A percentile compares a stretch with the other conserved stretches of the same genome.
These are phyloP conservation scores for Trichophyton benhamiae DNA, from an alignment of 2,329 filamentous ascomycete species.

Conservation along the genomic window DNA sequence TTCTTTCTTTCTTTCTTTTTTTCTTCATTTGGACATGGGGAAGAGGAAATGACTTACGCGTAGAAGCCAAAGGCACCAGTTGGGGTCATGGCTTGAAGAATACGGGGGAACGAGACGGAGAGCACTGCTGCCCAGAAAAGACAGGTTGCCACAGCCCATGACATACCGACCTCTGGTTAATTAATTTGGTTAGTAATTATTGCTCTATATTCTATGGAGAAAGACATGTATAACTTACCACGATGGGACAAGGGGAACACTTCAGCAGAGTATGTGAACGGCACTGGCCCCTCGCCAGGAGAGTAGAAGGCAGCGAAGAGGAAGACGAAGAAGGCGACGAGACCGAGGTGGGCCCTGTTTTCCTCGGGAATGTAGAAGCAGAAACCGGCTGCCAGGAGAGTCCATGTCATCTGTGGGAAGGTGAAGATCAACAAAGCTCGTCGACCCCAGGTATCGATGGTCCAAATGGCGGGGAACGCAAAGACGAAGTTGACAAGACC, in stretches of 20 bases:
- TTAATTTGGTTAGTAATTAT: slow-evolving; percentile 5
- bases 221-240: slow-evolving; percentile 21
- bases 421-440: slow-evolving; percentile 52
- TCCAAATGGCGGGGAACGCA: slow-evolving; percentile 52
- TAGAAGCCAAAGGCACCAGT: slow-evolving; percentile 52
- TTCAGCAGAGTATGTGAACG: slow-evolving; percentile 44
- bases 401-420: slow-evolving; percentile 57
- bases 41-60: slow-evolving; percentile 25
- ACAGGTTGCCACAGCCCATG: slow-evolving; percentile 35
- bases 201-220: not conserved
- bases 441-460: slow-evolving; percentile 56
- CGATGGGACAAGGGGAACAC: slow-evolving; percentile 45
- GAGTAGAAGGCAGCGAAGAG: slow-evolving; percentile 55
- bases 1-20: not conserved
- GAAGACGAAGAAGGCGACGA: slow-evolving; percentile 51
- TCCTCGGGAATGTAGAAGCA: slow-evolving; percentile 40
- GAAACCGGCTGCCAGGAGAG: slow-evolving; percentile 51
- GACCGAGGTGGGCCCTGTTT: slow-evolving; percentile 36
- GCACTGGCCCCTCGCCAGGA: slow-evolving; percentile 48
- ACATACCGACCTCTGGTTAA: slow-evolving; percentile 36
- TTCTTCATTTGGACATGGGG: slow-evolving; percentile 2
- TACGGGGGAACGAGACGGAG: slow-evolving; percentile 39
- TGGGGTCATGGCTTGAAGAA: slow-evolving; percentile 37
- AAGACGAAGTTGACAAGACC: slow-evolving; percentile 54
- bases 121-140: slow-evolving; percentile 39